Percentiles rank a stretch among this genome's conserved stretches.
Evolutionary conservation across 1,284 basidiomycete genomes (phyloP).

Genomic region (Cryptococcus amylolentus): DNA sequence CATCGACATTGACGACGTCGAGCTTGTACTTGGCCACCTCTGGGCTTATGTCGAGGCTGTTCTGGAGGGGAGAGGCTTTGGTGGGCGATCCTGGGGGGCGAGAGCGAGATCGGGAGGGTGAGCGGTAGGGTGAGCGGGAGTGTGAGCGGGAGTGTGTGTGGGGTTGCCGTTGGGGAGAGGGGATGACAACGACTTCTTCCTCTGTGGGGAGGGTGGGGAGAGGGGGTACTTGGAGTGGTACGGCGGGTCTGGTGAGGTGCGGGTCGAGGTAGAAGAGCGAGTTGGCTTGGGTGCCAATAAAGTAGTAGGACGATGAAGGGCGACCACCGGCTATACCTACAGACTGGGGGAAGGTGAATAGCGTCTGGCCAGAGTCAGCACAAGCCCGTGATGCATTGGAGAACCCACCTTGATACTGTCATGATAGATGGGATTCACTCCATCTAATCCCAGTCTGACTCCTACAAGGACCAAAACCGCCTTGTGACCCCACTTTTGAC

Average conservation of each 20-base stretch:
- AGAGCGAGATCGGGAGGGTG: no score
- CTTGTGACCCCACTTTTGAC: constrained; percentile 66
- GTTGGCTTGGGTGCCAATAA: constrained; percentile 86
- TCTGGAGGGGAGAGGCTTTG: no score
- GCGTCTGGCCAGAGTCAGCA: constrained; percentile 54
- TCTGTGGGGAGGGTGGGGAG: not conserved
- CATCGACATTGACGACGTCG: constrained; percentile 36
- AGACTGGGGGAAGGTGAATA: constrained; percentile 91
- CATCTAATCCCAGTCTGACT: constrained; percentile 81
- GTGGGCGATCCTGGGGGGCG: no score
- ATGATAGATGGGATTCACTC: constrained; percentile 93
- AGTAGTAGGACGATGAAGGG: constrained; percentile 94
- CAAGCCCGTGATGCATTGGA: not conserved
- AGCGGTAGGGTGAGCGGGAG: no score
- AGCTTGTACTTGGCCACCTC: constrained; percentile 11
- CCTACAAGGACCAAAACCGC: constrained; percentile 86
- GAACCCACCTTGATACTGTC: constrained; percentile 81
- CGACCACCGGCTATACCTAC: constrained; percentile 95
- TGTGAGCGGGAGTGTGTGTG: no score
- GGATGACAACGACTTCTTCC: constrained; percentile 17
- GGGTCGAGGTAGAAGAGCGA: constrained; percentile 95
- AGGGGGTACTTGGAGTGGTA: constrained; percentile 68
- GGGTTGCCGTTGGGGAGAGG: no score
- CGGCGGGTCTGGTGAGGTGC: constrained; percentile 77
- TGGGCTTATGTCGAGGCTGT: no score